These are phyloP conservation scores for Epichloe gansuensis DNA, from an alignment of 2,329 filamentous ascomycete genomes.

Conservation along the genomic window DNA sequence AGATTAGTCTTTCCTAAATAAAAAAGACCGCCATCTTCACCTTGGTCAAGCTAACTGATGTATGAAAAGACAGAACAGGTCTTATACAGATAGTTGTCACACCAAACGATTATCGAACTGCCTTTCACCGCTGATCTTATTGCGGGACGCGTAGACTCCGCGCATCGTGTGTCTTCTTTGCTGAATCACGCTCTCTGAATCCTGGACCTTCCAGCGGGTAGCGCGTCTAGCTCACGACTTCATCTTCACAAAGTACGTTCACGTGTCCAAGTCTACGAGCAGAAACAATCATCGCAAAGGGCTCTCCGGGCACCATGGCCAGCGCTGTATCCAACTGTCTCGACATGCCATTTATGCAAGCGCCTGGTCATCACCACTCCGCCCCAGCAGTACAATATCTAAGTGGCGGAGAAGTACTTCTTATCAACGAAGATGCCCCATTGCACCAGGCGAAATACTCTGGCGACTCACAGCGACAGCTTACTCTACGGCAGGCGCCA, in stretches of 20 bases:
- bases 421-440: constrained; percentile 5
- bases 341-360: constrained; percentile 9
- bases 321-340: constrained; percentile 5
- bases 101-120: no score
- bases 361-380: constrained; percentile 2
- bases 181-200: no score
- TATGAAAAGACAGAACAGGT: no score
- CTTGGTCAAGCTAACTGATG: no score
- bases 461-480: constrained; percentile 11
- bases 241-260: background rate
- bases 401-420: constrained; percentile 7
- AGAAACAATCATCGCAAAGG: background rate
- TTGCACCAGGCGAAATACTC: constrained; percentile 9
- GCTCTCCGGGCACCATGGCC: constrained; percentile 5
- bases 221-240: background rate
- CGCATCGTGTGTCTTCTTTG: background rate
- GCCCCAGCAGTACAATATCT: constrained; percentile 7
- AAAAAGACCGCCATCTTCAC: no score
- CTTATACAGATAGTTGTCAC: no score
- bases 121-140: background rate
- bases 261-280: background rate
- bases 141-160: background rate
- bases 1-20: background rate
- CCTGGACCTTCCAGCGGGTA: no score
- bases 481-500: constrained; percentile 11